phyloP scores from a whole-genome alignment of 164 flowering plant genomes.

The Hamamelis virginiana region DNA sequence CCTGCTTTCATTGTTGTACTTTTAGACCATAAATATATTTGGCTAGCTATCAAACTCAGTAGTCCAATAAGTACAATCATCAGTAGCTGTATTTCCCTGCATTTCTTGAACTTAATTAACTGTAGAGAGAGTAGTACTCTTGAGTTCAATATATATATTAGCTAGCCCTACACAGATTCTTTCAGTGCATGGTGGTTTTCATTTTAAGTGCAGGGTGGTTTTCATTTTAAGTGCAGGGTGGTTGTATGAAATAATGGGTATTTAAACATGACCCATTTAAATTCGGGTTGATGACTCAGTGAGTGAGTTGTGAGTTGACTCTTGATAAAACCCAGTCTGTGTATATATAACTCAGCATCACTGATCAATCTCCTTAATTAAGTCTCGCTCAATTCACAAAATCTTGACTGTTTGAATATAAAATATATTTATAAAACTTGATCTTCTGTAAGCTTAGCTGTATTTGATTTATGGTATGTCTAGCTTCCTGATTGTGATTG shows the following conservation, averaged over 20 bases:
- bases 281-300: constrained; percentile 1
- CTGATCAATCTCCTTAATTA: too few relatives aligned
- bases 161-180: too few relatives aligned
- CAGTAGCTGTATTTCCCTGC: background rate
- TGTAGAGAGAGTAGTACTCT: background rate
- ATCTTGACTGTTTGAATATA: too few relatives aligned
- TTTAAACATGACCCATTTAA: constrained; percentile 16
- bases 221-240: constrained; percentile 25
- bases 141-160: background rate
- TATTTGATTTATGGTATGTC: too few relatives aligned
- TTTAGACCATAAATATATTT: background rate
- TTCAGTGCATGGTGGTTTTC: background rate
- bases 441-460: background rate
- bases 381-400: too few relatives aligned
- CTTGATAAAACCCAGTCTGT: too few relatives aligned
- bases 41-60: background rate
- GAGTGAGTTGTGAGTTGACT: too few relatives aligned
- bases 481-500: too few relatives aligned
- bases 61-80: background rate
- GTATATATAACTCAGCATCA: too few relatives aligned
- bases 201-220: constrained; percentile 27
- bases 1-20: background rate
- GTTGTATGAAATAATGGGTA: constrained; percentile 23
- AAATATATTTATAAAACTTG: too few relatives aligned
- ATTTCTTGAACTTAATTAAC: too few relatives aligned